A percentile compares a stretch with the other conserved stretches of the same genome.
Conservation (phyloP, 208 protist genomes). For the Zelonia costaricensis region DNA sequence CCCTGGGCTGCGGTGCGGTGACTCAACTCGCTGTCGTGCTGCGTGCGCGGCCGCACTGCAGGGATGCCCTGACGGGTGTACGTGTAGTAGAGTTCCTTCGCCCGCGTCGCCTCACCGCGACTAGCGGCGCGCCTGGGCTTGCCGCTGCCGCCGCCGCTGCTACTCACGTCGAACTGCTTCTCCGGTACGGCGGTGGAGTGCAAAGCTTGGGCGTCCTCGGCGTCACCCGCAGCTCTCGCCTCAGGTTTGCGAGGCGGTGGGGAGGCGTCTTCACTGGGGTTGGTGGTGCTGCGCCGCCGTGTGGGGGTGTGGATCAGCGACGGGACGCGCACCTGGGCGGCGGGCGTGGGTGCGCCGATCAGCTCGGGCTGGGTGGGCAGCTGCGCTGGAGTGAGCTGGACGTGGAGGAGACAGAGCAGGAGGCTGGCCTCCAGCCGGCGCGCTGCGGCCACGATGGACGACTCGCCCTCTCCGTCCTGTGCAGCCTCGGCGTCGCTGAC, state of each 20-base stretch:
- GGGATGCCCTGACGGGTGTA: constrained; percentile 26
- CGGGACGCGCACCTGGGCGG: too few relatives aligned
- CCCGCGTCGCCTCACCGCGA: constrained; percentile 12
- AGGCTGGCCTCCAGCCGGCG: constrained; percentile 6
- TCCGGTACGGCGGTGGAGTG: too few relatives aligned
- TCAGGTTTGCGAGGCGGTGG: too few relatives aligned
- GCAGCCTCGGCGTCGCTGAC: neutral
- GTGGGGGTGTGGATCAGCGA: too few relatives aligned
- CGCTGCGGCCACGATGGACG: neutral
- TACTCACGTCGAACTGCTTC: too few relatives aligned
- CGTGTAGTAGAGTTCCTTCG: constrained; percentile 21
- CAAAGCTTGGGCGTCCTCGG: too few relatives aligned
- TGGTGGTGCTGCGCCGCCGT: too few relatives aligned
- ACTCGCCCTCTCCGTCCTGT: neutral
- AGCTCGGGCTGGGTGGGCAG: constrained; percentile 23
- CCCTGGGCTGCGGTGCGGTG: too few relatives aligned
- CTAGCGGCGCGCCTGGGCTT: too few relatives aligned
- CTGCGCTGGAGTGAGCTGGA: constrained; percentile 2
- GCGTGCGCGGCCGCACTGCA: neutral
- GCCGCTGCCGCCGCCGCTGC: neutral
- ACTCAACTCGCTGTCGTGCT: neutral
- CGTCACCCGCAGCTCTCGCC: too few relatives aligned
- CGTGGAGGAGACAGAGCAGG: constrained; percentile 27
- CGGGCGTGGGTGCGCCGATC: constrained; percentile 1
- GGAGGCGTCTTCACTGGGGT: too few relatives aligned